Base-by-base conservation (phyloP, 2,329 filamentous ascomycete species). In the Colletotrichum sp. region DNA sequence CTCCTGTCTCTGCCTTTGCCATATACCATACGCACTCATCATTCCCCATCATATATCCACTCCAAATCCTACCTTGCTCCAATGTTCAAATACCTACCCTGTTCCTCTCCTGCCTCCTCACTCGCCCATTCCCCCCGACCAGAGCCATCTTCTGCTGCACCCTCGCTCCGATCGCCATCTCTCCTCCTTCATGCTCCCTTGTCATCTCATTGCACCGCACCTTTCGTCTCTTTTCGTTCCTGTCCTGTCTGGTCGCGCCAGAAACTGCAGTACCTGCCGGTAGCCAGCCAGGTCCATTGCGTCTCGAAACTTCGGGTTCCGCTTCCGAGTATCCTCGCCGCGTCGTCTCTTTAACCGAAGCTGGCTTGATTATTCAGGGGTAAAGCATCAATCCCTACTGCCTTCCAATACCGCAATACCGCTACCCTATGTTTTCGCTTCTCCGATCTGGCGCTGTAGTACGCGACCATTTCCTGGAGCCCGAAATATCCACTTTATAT, bases 261-360 rank as follows among this genome's bases (percentile, higher is more conserved):
- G 52, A 63, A 32, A 26, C 60, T 49, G 73, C 49, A 72, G 39
- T 24, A 72, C 39, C 73, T 70, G 68, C 68, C 57, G 57, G 57
- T 63, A 68, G 73, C 57, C 28, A 65, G 65, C 60, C 36, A 73
- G 64, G 39, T 39, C 36, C 39, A 60, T 52, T 60, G 39, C 83
- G 82, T 81, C 81, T 83, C 84, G 79, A 83, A 82, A 81, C 81
- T 79, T 82, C 83, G 81, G 84, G 81, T 81, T 81, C 81, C 79
- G 80, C 80, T 86, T 84, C 83, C 84, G 83, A 76, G 71, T 36
- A 69, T 34, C 59, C 71, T 76, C 55, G 70, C 69, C 73, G 65
- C 65, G 65, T 66, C 72, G 69, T 68, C 77, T 69, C 76, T 70
- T 78, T 67, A 72, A 69, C 66, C 77, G 71, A 78, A 67, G 55